These are phyloP conservation scores for Macadamia tetraphylla DNA, from an alignment of 164 flowering plant genomes.

Conservation along the genomic window DNA sequence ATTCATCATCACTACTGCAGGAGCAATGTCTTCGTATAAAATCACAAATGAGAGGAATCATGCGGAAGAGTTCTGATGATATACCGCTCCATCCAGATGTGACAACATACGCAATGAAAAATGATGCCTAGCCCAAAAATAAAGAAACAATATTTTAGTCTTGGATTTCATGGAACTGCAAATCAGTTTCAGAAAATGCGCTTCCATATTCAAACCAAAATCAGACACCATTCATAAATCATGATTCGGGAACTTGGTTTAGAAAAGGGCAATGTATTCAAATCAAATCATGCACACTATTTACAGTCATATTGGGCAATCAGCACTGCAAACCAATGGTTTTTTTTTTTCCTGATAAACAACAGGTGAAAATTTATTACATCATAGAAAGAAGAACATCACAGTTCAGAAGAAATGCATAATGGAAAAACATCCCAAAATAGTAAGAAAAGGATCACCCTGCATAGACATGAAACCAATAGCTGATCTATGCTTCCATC, in stretches of 20 bases:
- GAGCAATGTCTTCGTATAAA: conserved; percentile 29
- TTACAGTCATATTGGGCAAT: no score
- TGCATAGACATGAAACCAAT: no score
- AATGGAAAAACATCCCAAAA: no score
- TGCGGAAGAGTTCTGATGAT: conserved; percentile 61
- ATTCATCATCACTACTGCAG: conserved; percentile 27
- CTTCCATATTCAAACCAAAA: neutral
- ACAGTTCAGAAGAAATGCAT: no score
- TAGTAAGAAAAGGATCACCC: no score
- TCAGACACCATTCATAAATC: neutral
- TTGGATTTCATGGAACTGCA: neutral
- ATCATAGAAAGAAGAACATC: no score
- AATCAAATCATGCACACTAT: no score
- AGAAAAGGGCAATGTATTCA: no score
- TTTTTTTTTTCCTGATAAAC: no score
- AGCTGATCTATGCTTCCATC: no score
- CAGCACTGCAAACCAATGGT: no score
- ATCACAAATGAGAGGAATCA: conserved; percentile 41
- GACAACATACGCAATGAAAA: conserved; percentile 85
- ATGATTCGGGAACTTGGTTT: neutral
- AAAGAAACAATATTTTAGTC: neutral
- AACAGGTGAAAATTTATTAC: no score
- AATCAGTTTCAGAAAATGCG: neutral
- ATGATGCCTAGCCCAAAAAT: conserved; percentile 60
- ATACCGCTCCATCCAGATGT: conserved; percentile 89